Evolutionary conservation across 768 basidiomycete genomes (phyloP).

Genomic region (Hygrocybe punicea): DNA sequence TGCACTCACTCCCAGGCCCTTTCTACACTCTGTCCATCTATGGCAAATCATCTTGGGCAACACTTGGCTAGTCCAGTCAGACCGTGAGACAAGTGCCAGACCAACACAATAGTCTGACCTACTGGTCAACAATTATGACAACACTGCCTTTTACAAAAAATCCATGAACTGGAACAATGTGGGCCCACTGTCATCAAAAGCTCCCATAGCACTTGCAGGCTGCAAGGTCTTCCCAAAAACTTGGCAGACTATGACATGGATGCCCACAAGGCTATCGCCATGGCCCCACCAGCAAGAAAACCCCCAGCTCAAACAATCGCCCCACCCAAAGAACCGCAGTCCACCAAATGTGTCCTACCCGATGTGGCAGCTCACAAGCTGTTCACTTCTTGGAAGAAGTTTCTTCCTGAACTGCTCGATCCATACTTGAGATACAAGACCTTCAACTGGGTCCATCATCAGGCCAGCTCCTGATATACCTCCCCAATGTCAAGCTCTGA

Average conservation of each 20-base stretch:
- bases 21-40: no score
- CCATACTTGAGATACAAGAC: constrained; percentile 1
- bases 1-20: no score
- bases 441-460: not conserved
- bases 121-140: not conserved
- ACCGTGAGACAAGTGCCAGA: not conserved
- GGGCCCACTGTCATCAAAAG: not conserved
- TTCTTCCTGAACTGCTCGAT: constrained; percentile 6
- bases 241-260: not conserved
- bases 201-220: no score
- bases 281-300: not conserved
- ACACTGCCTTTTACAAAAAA: not conserved
- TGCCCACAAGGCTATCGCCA: not conserved
- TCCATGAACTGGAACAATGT: not conserved
- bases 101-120: not conserved
- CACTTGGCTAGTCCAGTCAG: not conserved
- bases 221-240: no score
- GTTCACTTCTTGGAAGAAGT: constrained; percentile 1
- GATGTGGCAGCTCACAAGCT: constrained; percentile 14
- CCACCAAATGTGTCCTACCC: not conserved
- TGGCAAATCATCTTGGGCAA: not conserved
- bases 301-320: not conserved
- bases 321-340: not conserved
- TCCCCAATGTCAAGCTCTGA: not conserved
- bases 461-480: not conserved